Base-by-base conservation (phyloP, 2,329 filamentous ascomycete genomes). In the Fusarium succisae region DNA sequence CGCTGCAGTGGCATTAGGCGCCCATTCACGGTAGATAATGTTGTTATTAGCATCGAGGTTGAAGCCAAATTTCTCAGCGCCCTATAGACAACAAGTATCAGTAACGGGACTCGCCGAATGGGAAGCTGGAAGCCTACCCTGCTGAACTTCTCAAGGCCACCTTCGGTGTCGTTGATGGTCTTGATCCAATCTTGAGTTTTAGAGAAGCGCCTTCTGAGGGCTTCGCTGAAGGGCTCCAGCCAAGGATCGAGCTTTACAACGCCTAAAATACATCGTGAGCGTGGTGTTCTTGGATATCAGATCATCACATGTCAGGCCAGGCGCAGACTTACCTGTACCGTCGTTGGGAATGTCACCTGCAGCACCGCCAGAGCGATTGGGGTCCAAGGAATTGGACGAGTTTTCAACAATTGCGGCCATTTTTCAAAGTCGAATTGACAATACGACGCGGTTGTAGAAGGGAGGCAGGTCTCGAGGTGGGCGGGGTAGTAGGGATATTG, bases 1-100 rank as follows among this genome's bases (percentile, higher is more conserved):
- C 56, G 96, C 96, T 79, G 93, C 88, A 45, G 90, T 87, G 61
- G 95, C 96, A 86, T 95, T 97, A 32, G 96, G 95, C 2, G 96
- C 96, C 96, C 96, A 99, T 88, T 99, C 96, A 77, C 94, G 90
- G 83, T 99, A 99, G 66, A 88, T 87, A 75, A 99, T 94, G 82
- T 95, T 95, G 82, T 94, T 94, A 79, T 97, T 91, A 61, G 90
- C 86, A 80, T 92, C 88, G 69, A 96, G 91, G 76, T 94, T 94
- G 83, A 99, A 90, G 63, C 96, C 96, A 80, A 93, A 98, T 72
- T 88, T 92, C 80, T 98, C 94, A 72, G 91, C 93, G 50, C 96
- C 96, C 94, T 97, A 22, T 15, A 26, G 12, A 43, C 22, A 53
- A 43, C 47, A 32, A 13, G 15, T 11, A 37, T 74, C 20, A 77